Evolutionary conservation across 345 rosid genomes (phyloP).

Genomic region (Salix arbutifolia): DNA sequence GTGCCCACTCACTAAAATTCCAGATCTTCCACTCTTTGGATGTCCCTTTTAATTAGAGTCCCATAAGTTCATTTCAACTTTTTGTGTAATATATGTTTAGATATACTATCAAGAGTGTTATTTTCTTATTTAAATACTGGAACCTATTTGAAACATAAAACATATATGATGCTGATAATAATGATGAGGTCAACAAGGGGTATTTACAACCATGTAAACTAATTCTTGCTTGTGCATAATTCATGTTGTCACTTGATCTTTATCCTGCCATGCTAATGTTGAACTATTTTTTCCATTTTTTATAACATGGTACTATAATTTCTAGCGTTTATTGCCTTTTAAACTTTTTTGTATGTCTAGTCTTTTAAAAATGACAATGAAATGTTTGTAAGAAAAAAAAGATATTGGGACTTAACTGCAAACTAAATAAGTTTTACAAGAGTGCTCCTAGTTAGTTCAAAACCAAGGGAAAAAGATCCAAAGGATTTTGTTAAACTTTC

Average conservation of each 20-base stretch:
- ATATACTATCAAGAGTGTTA: background rate
- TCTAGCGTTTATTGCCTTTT: background rate
- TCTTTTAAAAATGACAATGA: background rate
- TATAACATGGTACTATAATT: background rate
- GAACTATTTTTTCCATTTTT: background rate
- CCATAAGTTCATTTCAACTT: too few species aligned
- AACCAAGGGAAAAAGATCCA: too few species aligned
- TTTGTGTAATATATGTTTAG: background rate
- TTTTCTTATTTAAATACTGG: background rate
- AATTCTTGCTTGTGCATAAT: background rate
- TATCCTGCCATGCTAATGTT: background rate
- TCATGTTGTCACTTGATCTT: background rate
- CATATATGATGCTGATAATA: too few species aligned
- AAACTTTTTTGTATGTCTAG: background rate
- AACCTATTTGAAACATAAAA: background rate
- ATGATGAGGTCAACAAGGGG: background rate
- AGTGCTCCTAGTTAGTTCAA: too few species aligned
- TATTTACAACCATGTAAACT: background rate
- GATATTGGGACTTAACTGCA: background rate
- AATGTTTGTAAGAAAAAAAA: too few species aligned
- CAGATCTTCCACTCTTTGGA: background rate
- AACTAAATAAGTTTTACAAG: too few species aligned
- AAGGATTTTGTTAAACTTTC: too few species aligned
- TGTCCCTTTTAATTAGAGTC: too few species aligned
- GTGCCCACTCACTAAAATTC: slow-evolving; percentile 9